Conservation (phyloP, 495 filamentous ascomycete genomes). For the Haplographium delicatum region DNA sequence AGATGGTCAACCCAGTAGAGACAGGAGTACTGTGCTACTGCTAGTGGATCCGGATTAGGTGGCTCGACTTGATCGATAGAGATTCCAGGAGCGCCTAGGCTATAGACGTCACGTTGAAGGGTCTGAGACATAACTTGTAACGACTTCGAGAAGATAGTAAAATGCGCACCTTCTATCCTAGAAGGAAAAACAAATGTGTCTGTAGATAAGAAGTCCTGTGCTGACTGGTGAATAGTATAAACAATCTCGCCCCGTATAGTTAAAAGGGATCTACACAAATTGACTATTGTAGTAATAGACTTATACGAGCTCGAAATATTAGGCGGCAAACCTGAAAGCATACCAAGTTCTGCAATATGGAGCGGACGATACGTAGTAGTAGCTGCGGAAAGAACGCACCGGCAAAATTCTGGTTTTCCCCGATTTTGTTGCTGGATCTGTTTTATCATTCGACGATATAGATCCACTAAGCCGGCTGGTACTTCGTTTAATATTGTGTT, state of each 20-base stretch:
- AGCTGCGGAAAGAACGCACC: conserved; percentile 5
- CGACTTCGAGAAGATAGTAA: conserved; percentile 24
- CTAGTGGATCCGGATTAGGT: conserved; percentile 18
- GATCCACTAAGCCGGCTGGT: conserved; percentile 26
- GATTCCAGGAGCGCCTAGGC: conserved; percentile 4
- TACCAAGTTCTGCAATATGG: conserved; percentile 4
- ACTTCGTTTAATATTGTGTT: conserved; percentile 18
- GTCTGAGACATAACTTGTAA: conserved; percentile 26
- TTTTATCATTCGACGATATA: conserved; percentile 29
- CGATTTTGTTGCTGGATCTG: conserved; percentile 18
- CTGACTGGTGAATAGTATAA: conserved; percentile 29
- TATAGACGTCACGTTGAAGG: conserved; percentile 27
- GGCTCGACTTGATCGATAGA: background rate
- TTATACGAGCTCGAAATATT: conserved; percentile 15
- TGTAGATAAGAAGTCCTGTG: conserved; percentile 26
- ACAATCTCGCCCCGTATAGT: conserved; percentile 19
- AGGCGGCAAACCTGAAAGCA: background rate
- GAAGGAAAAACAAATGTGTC: conserved; percentile 18
- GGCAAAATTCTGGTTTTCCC: conserved; percentile 25
- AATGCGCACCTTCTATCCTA: conserved; percentile 15
- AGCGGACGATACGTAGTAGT: conserved; percentile 8
- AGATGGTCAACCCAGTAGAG: no score
- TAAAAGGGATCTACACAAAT: conserved; percentile 24
- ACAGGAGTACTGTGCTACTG: conserved; percentile 24
- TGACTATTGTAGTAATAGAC: conserved; percentile 18